Evolutionary conservation across 1,284 basidiomycete species (phyloP).

Genomic region (Moesziomyces antarcticus): DNA sequence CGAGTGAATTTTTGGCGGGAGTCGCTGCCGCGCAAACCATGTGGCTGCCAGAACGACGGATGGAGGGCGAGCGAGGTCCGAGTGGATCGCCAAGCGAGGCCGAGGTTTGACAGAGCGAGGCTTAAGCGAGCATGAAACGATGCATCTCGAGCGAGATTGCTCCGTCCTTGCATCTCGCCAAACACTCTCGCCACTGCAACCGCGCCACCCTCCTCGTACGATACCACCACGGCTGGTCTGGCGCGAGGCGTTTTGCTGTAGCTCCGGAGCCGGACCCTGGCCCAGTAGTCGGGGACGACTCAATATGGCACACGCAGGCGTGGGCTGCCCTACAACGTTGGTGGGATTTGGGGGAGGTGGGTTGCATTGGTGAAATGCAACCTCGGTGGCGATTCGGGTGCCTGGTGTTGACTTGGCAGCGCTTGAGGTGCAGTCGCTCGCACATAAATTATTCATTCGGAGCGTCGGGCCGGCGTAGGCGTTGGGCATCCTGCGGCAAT

Average conservation of each 20-base stretch:
- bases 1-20: not conserved
- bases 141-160: constrained; percentile 28
- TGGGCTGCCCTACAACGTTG: not conserved
- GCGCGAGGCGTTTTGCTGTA: not conserved
- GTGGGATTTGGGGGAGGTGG: not conserved
- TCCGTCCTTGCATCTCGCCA: constrained; percentile 43
- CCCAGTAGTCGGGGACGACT: not conserved
- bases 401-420: constrained; percentile 8
- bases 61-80: not conserved
- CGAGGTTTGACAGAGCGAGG: constrained; percentile 6
- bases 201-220: not conserved
- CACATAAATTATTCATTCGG: no score
- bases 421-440: not conserved
- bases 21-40: not conserved
- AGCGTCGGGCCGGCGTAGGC: not conserved
- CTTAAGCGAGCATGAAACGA: constrained; percentile 25
- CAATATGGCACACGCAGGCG: constrained; percentile 1
- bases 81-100: not conserved
- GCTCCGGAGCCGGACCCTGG: no score
- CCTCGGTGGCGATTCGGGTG: constrained; percentile 27
- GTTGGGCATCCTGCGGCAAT: not conserved
- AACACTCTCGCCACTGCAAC: not conserved
- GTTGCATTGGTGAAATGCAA: not conserved
- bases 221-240: not conserved
- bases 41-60: not conserved